Evolutionary conservation across 768 basidiomycete species (phyloP), one percentile per base, ranked within the genome.

Genomic region (Rubroboletus satanas): DNA sequence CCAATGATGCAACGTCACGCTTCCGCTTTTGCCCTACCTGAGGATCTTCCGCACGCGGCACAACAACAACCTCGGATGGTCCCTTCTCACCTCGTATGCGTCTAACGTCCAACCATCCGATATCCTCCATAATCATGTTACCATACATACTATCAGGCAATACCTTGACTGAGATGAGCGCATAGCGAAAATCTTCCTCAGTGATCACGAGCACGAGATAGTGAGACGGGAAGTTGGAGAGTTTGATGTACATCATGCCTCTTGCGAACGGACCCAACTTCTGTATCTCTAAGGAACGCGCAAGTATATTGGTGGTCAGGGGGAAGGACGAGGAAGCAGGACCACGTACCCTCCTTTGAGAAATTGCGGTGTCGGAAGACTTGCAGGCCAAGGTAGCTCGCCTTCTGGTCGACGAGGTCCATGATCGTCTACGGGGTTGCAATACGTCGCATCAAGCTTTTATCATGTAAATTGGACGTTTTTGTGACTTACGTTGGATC

Each of bases 141-240:
- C 77, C 73, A 62, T 79, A 84, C 71, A 80, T 77, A 12, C 80
- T 78, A 12, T 83, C 81, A 0, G 77, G 66, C 14, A 83, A 66
- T 7, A 80, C 72, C 59, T 79, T 77, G 47, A 83, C 83, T 8
- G 83, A 84, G 49, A 96, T 86, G 37, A 96, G 77, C 7, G 92
- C 94, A 65, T 88, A 94, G 45, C 83, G 83, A 63, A 93, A 87
- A 49, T 85, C 82, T 44, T 84, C 78, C 55, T 92, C 87, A 0
- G 84, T 84, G 57, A 93, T 82, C 39, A 93, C 85, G 26, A 95
- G 79, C 11, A 92, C 90, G 38, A 97, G 83, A 67, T 92, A 93
- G 66, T 95, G 88, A 43, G 75, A 79, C 1, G 88, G 85, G 64
- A 90, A 92, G 54, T 82, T 87, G 39, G 83, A 66, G 8, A 95